Evolutionary conservation across 2,329 filamentous ascomycete genomes (phyloP), one percentile per base, ranked within the genome.

Genomic region (Curvularia sp.): DNA sequence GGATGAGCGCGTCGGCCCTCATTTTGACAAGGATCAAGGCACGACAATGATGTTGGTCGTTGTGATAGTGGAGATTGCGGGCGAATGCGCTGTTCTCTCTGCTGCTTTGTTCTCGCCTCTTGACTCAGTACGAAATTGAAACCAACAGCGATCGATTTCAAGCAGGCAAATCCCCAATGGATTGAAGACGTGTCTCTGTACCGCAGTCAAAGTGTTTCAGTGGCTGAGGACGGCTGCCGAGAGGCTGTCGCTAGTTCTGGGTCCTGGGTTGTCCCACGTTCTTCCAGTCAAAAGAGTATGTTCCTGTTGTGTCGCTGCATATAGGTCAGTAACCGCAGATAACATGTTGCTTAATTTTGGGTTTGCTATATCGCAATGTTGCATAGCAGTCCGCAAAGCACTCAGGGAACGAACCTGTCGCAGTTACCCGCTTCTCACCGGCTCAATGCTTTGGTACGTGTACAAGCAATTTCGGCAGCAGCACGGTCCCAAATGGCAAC

Each of bases 321-420:
- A 35, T 61, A 58, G 67, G 69, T 77, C 63, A 77, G 72, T 67
- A 56, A 57, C 31, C 43, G 54, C 38, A 59, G 28, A 57, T 39
- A 57, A 53, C 57, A 55, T 54, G 50, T 60, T 59, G 66, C 49
- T 64, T 59, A 62, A 59, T 65, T 62, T 53, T 55, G 50, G 60
- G 74, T 73, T 77, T 77, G 74, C 71, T 72, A 60, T 56, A 48
- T 65, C 64, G 71, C 71, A 67, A 73, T 61, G 64, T 59, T 70
- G 70, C 74, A 74, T 69, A 55, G 54, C 52, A 69, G 62, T 62
- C 66, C 56, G 65, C 63, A 72, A 69, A 69, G 64, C 61, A 38
- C 60, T 66, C 52, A 62, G 62, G 66, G 50, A 62, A 75, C 72
- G 69, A 68, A 77, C 71, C 70, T 71, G 53, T 75, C 65, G 67